These are phyloP conservation scores for Desmodesmus armatus DNA, from an alignment of 139 green algal genomes.

Conservation along the genomic window DNA sequence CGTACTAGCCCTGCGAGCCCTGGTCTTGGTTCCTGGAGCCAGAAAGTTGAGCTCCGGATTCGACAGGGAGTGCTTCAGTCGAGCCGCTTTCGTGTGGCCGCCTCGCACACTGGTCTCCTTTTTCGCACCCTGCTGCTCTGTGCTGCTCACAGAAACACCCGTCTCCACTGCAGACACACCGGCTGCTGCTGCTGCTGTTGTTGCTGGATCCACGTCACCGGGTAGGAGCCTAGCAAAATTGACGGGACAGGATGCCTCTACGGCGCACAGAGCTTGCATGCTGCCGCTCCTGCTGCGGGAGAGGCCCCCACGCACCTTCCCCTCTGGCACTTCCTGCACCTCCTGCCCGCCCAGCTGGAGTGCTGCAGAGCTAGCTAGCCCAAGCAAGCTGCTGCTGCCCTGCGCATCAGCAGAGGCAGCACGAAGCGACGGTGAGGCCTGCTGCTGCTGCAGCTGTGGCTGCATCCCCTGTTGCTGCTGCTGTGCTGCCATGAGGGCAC, in stretches of 20 bases:
- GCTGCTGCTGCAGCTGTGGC: background rate
- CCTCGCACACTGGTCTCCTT: background rate
- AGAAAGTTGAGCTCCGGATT: background rate
- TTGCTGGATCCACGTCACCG: background rate
- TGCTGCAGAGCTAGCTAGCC: too few relatives aligned
- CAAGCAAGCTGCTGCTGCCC: background rate
- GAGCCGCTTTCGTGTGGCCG: background rate
- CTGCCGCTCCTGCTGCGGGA: background rate
- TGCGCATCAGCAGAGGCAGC: background rate
- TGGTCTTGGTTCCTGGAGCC: too few relatives aligned
- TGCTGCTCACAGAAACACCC: background rate
- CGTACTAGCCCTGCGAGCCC: too few relatives aligned
- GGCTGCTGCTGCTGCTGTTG: slow-evolving; percentile 8
- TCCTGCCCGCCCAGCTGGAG: too few relatives aligned
- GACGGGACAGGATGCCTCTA: too few relatives aligned
- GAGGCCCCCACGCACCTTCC: background rate
- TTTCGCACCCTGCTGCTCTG: background rate
- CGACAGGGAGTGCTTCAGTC: background rate
- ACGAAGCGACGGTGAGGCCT: background rate
- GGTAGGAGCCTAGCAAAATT: too few relatives aligned
- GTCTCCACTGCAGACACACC: background rate
- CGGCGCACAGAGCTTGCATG: too few relatives aligned
- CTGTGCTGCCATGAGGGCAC: background rate
- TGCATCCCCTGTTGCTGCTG: background rate
- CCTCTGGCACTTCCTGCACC: too few relatives aligned